These are phyloP conservation scores for Tolypocladium pustulatum DNA, from an alignment of 2,329 filamentous ascomycete genomes.

Conservation along the genomic window DNA sequence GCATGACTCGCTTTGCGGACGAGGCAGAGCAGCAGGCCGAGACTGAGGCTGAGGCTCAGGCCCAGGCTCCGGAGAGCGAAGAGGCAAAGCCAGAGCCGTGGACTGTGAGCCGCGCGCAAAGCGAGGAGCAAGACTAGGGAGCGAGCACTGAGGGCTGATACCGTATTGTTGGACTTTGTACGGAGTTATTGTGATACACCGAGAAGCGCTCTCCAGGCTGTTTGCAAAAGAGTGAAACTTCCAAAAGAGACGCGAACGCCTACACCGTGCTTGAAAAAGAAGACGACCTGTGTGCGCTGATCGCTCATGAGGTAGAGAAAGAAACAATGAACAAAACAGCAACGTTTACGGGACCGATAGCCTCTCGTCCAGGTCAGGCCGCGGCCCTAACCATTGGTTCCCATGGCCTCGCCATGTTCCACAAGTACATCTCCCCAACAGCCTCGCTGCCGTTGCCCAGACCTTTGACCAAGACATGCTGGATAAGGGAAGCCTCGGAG, in stretches of 20 bases:
- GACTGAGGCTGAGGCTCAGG: neutral
- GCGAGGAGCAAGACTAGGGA: constrained; percentile 7
- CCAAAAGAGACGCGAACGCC: neutral
- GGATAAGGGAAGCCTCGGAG: constrained; percentile 10
- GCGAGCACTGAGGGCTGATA: neutral
- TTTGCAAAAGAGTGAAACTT: neutral
- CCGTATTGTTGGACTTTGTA: neutral
- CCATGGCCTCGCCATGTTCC: constrained; percentile 29
- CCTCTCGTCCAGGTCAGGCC: constrained; percentile 11
- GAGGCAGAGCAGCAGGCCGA: constrained; percentile 23
- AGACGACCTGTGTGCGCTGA: neutral
- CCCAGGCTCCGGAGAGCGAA: constrained; percentile 8
- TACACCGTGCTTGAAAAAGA: neutral
- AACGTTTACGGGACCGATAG: neutral
- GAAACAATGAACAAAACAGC: neutral
- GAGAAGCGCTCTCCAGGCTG: neutral
- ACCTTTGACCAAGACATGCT: constrained; percentile 26
- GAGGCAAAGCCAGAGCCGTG: constrained; percentile 12
- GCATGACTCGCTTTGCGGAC: constrained; percentile 43
- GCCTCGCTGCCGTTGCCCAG: constrained; percentile 15
- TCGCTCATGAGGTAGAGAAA: neutral
- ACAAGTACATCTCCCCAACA: constrained; percentile 26
- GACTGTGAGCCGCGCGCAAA: constrained; percentile 6
- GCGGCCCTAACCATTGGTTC: constrained; percentile 31
- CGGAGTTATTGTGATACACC: neutral